These are phyloP conservation scores for Pyrus communis DNA, from an alignment of 306 rosid species.

Conservation along the genomic window DNA sequence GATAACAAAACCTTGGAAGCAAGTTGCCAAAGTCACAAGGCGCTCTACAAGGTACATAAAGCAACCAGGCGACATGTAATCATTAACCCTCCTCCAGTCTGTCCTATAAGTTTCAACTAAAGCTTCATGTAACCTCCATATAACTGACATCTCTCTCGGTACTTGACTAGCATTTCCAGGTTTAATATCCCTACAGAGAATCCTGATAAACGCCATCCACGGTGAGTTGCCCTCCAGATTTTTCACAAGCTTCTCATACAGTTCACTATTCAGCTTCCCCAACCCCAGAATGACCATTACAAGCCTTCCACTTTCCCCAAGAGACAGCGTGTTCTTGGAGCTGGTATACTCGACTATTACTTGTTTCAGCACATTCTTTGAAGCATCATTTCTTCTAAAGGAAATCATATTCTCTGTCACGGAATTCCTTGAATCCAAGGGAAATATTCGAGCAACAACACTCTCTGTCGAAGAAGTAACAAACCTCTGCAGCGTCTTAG, in stretches of 20 bases:
- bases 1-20: conserved; percentile 25
- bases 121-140: conserved; percentile 23
- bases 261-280: conserved; percentile 13
- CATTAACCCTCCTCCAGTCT: conserved; percentile 14
- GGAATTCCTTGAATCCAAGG: conserved; percentile 32
- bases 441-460: conserved; percentile 22
- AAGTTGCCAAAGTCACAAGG: conserved; percentile 33
- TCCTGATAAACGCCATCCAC: conserved; percentile 41
- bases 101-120: conserved; percentile 24
- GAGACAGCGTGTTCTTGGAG: conserved; percentile 10
- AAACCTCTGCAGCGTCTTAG: conserved; percentile 9
- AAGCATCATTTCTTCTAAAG: conserved; percentile 30
- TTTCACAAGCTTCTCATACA: conserved; percentile 3
- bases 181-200: conserved; percentile 7
- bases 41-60: conserved; percentile 66
- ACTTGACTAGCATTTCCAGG: neutral
- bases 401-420: conserved; percentile 26
- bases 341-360: conserved; percentile 20
- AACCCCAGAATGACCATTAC: conserved; percentile 41
- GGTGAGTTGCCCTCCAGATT: conserved; percentile 10
- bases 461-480: conserved; percentile 12
- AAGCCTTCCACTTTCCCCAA: conserved; percentile 46
- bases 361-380: conserved; percentile 15
- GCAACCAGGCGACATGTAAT: conserved; percentile 54
- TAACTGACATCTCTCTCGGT: neutral